Conservation (phyloP, 2,329 filamentous ascomycete genomes). For the Aspergillus sp. region DNA sequence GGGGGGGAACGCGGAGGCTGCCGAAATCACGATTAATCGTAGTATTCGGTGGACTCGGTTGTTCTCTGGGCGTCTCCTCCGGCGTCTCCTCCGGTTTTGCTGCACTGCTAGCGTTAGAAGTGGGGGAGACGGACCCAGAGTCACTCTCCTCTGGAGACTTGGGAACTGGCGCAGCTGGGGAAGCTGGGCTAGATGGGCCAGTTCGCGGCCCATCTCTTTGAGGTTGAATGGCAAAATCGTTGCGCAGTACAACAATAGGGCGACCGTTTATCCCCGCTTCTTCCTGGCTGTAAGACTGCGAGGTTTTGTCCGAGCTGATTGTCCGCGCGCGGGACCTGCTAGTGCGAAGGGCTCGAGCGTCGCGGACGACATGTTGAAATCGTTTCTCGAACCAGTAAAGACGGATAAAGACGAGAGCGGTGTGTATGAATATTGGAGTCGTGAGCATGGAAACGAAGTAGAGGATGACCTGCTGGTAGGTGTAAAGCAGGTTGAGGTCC, state of each 20-base stretch:
- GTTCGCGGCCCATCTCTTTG: conserved; percentile 17
- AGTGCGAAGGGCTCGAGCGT: conserved; percentile 66
- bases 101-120: conserved; percentile 20
- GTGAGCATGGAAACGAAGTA: conserved; percentile 71
- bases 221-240: conserved; percentile 30
- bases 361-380: conserved; percentile 78
- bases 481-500: conserved; percentile 65
- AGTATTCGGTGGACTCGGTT: conserved; percentile 4
- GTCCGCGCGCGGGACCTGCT: conserved; percentile 62
- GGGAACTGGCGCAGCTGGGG: no score
- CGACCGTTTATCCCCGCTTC: conserved; percentile 40
- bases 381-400: conserved; percentile 98
- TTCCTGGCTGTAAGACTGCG: conserved; percentile 33
- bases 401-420: conserved; percentile 84
- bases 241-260: conserved; percentile 40
- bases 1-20: conserved; percentile 53
- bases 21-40: conserved; percentile 36
- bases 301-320: conserved; percentile 47
- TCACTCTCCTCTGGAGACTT: conserved; percentile 26
- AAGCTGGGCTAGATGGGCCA: background rate
- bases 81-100: conserved; percentile 17
- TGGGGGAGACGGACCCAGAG: conserved; percentile 26
- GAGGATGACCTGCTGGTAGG: conserved; percentile 72
- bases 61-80: background rate
- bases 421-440: conserved; percentile 82